Percentiles rank a stretch among this genome's conserved stretches.
Evolutionary conservation across 2,329 filamentous ascomycete species (phyloP).

Genomic region (Neoarthrinium moseri): DNA sequence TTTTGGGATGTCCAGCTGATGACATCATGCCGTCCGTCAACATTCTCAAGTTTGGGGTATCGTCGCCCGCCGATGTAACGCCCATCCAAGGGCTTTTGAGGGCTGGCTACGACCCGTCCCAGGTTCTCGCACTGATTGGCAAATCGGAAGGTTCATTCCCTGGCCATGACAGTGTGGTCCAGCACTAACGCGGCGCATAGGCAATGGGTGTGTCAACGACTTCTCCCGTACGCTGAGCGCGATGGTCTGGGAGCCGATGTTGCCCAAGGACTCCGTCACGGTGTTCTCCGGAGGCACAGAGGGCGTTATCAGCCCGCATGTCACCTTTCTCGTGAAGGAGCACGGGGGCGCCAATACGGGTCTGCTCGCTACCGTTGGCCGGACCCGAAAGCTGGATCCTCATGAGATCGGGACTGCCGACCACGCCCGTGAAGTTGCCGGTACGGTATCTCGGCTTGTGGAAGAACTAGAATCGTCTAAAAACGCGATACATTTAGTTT

Average conservation of each 20-base stretch:
- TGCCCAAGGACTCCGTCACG: constrained; percentile 25
- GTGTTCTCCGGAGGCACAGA: constrained; percentile 32
- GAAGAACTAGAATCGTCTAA: constrained; percentile 13
- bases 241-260: constrained; percentile 27
- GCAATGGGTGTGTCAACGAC: constrained; percentile 31
- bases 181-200: neutral
- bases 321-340: constrained; percentile 25
- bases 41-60: constrained; percentile 28
- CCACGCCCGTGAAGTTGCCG: constrained; percentile 21
- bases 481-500: constrained; percentile 22
- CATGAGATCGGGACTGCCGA: constrained; percentile 27
- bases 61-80: constrained; percentile 27
- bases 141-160: constrained; percentile 24
- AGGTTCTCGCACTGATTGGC: constrained; percentile 28
- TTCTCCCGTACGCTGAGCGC: constrained; percentile 29
- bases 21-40: constrained; percentile 26
- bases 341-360: constrained; percentile 12
- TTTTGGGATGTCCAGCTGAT: too few species aligned
- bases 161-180: neutral
- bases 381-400: constrained; percentile 23
- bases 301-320: constrained; percentile 29
- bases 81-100: constrained; percentile 22
- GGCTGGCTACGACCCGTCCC: constrained; percentile 25
- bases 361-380: constrained; percentile 24
- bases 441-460: constrained; percentile 18